phyloP scores from a whole-genome alignment of 2,329 filamentous ascomycete species.

The Hymenoscyphus fructigenus region DNA sequence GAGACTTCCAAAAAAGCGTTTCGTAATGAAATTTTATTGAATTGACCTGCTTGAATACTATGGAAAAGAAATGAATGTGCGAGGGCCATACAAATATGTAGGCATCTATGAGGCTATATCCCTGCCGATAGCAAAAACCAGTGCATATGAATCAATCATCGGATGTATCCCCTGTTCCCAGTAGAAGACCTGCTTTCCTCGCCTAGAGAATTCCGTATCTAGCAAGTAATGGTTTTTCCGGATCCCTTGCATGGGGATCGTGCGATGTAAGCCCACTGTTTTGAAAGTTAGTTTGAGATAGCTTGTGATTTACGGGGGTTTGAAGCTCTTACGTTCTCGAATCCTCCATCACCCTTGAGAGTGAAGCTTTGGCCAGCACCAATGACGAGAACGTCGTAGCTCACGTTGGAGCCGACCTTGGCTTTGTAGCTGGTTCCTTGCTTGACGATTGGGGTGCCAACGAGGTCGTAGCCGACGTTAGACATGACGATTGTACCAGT shows the following conservation, averaged over 20 bases:
- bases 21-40: too few relatives aligned
- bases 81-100: too few relatives aligned
- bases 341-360: conserved; percentile 18
- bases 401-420: conserved; percentile 22
- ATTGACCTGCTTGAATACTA: too few relatives aligned
- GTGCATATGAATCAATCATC: too few relatives aligned
- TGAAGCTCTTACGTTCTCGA: conserved; percentile 16
- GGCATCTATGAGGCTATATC: too few relatives aligned
- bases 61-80: too few relatives aligned
- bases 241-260: conserved; percentile 3
- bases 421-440: conserved; percentile 21
- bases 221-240: conserved; percentile 16
- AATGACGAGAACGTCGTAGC: conserved; percentile 22
- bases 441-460: conserved; percentile 10
- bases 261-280: conserved; percentile 18
- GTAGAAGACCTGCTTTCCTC: too few relatives aligned
- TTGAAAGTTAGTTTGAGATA: background rate
- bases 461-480: conserved; percentile 19
- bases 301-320: too few relatives aligned
- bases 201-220: background rate
- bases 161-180: too few relatives aligned
- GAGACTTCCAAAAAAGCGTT: too few relatives aligned
- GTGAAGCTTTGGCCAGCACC: conserved; percentile 17
- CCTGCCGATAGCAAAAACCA: too few relatives aligned
- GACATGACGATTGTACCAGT: conserved; percentile 20